A percentile compares a stretch with the other conserved stretches of the same genome.
phyloP scores from a whole-genome alignment of 345 rosid genomes.

The Eutrema yunnanense region DNA sequence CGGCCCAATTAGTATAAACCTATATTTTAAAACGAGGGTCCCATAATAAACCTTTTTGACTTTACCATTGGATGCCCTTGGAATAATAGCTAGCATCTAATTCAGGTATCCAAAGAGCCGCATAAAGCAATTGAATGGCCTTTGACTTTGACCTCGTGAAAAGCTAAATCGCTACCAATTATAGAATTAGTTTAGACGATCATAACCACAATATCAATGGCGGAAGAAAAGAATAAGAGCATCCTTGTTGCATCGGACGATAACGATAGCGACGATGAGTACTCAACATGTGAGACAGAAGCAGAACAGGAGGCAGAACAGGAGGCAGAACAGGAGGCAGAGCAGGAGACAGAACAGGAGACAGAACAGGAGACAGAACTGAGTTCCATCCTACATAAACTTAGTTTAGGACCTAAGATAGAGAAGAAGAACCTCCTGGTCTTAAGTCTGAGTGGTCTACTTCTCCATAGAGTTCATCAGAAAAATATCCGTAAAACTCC shows the following conservation, averaged over 20 bases:
- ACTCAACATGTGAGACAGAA: background rate
- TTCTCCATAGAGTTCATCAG: conserved; percentile 28
- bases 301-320: background rate
- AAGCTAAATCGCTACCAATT: background rate
- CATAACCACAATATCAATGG: background rate
- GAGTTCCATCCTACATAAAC: conserved; percentile 7
- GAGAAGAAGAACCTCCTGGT: conserved; percentile 38
- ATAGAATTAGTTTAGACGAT: background rate
- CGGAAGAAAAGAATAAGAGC: background rate
- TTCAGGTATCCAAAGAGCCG: background rate
- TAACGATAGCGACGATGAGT: background rate
- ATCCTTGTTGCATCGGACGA: background rate
- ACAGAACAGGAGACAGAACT: background rate
- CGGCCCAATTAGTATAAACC: no score
- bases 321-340: background rate
- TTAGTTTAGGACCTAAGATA: conserved; percentile 10
- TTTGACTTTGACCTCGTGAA: conserved; percentile 3
- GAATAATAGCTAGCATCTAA: no score
- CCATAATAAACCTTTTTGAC: no score
- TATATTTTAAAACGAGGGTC: no score
- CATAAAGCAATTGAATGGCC: background rate
- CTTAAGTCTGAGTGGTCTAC: conserved; percentile 31
- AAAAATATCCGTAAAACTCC: background rate
- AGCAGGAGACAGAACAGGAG: background rate
- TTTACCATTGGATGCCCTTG: no score